These are phyloP conservation scores for Phaeosphaeria sp. DNA, from an alignment of 2,329 filamentous ascomycete species.

Conservation along the genomic window DNA sequence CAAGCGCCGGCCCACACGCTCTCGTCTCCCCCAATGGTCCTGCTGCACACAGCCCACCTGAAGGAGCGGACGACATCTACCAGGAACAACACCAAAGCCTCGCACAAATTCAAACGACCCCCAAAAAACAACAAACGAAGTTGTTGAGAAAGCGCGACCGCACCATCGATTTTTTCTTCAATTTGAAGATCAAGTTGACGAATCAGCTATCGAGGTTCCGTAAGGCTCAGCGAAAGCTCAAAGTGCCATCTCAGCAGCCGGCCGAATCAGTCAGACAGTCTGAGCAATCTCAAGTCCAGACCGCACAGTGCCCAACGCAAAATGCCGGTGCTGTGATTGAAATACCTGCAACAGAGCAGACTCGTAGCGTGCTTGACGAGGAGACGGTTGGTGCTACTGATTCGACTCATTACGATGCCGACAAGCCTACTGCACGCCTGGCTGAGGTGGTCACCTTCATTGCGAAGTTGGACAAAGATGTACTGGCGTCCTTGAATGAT, in stretches of 20 bases:
- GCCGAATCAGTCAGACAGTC: neutral
- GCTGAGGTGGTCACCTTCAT: conserved; percentile 1
- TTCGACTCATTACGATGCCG: neutral
- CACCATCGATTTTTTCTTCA: neutral
- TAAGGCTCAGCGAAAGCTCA: neutral
- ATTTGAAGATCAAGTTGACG: neutral
- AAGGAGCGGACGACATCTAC: neutral
- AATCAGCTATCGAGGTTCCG: neutral
- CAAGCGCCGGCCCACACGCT: neutral
- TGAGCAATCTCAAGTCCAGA: neutral
- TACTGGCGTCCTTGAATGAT: neutral
- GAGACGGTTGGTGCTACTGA: neutral
- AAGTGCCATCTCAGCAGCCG: neutral
- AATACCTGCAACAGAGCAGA: neutral
- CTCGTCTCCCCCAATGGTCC: neutral
- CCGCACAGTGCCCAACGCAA: neutral
- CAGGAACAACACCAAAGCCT: neutral
- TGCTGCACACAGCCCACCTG: neutral
- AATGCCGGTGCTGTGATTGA: neutral
- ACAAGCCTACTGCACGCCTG: neutral
- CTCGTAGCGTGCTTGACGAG: neutral
- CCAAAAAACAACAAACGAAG: neutral
- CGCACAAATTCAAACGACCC: neutral
- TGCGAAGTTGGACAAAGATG: neutral
- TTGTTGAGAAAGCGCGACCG: neutral